Base-by-base conservation (phyloP, 768 basidiomycete species). In the Lentinula detonsa region DNA sequence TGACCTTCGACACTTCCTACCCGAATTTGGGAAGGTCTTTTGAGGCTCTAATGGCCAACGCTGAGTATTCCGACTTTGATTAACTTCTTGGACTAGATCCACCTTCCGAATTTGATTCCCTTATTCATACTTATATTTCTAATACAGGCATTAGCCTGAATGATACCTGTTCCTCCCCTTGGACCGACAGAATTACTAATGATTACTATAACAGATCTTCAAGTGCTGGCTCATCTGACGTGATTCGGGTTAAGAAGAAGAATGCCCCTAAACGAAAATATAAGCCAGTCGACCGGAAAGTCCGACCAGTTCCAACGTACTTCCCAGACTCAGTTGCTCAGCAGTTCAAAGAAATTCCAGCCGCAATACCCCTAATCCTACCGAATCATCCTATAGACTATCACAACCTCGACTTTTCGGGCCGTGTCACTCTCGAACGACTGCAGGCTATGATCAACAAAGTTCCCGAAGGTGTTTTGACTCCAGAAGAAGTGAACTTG, bases 1-100 rank as follows among this genome's bases (percentile, higher is more conserved):
- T 16, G 56, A 57, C 40, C 40, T 43, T 56, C 54, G 42, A 9
- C 54, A 57, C 39, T 34, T 7, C 23, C 45, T 46, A 49, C n/a
- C 21, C 48, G 7, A n/a, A 7, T 1, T 11, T 49, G 63, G 60
- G 57, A 55, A 65, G 64, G 57, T 65, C 62, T 1, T 31, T 65
- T 3, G 65, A 65, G 57, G 62, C 60, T 1, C 21, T 65, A 1
- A 59, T 58, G 57, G 57, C 43, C 9, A 58, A 49, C 45, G 43
- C 7, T 31, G 57, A 46, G 57, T 58, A 11, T 48, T 58, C 57
- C 6, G 43, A 58, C 6, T 48, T 46, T 34, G 45, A 58, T 48
- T 48, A 45, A 31, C 18, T 58, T 31, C 28, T 48, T 5, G 43
- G 21, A 10, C 4, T 45, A 7, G 21, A 43, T 45, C 56, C 56